Conservation (phyloP, 2,329 filamentous ascomycete species). For the Trichoderma simmonsii region DNA sequence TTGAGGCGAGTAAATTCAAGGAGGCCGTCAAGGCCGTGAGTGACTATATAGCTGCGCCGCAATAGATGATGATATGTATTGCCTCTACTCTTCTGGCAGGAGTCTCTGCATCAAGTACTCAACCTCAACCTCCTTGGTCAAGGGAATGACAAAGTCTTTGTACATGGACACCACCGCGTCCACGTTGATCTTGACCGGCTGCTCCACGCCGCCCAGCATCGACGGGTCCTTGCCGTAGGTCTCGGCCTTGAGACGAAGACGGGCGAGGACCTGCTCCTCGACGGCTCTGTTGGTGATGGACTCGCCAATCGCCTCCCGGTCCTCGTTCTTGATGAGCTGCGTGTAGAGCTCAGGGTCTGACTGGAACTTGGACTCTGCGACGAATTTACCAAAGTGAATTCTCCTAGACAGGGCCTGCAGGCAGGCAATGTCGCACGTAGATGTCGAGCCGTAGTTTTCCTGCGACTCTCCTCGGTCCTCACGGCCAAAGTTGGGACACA, state of each 20-base stretch:
- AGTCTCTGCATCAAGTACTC: slow-evolving; percentile 97
- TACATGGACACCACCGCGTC: slow-evolving; percentile 91
- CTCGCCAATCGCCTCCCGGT: slow-evolving; percentile 76
- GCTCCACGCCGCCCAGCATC: slow-evolving; percentile 49
- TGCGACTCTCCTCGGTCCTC: slow-evolving; percentile 78
- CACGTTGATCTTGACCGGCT: slow-evolving; percentile 79
- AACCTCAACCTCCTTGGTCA: slow-evolving; percentile 98
- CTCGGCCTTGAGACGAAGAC: slow-evolving; percentile 81
- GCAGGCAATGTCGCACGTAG: slow-evolving; percentile 85
- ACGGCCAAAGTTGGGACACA: slow-evolving; percentile 74
- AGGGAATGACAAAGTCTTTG: slow-evolving; percentile 85
- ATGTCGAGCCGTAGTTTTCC: slow-evolving; percentile 93
- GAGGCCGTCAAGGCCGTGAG: slow-evolving; percentile 71
- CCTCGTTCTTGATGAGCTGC: slow-evolving; percentile 73
- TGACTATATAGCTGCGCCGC: slow-evolving; percentile 64
- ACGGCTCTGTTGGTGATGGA: slow-evolving; percentile 89
- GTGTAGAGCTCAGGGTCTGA: slow-evolving; percentile 80
- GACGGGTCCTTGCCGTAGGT: slow-evolving; percentile 92
- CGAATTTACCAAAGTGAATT: slow-evolving; percentile 98
- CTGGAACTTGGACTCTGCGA: slow-evolving; percentile 92
- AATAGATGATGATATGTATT: slow-evolving; percentile 30
- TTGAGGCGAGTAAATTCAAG: slow-evolving; percentile 75
- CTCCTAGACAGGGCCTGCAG: slow-evolving; percentile 85
- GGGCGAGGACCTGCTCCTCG: slow-evolving; percentile 86
- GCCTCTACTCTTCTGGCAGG: slow-evolving; percentile 34